Conservation (phyloP, 805 yeast genomes). For the Candida endomychidarum region DNA sequence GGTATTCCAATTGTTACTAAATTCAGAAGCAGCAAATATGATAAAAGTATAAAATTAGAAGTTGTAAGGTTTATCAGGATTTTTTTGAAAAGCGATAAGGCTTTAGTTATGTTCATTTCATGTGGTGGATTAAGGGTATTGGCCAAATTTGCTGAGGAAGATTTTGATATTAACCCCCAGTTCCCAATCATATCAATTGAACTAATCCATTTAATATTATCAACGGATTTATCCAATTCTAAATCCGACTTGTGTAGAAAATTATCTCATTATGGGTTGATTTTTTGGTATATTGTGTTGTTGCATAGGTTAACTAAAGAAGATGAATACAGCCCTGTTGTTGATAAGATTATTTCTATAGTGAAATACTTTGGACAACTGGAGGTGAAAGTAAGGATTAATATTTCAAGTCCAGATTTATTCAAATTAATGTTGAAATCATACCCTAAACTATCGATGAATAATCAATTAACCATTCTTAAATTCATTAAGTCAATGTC, state of each 20-base stretch:
- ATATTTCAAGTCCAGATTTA: conserved; percentile 37
- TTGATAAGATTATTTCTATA: conserved; percentile 37
- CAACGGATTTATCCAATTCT: conserved; percentile 36
- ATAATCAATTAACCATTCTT: conserved; percentile 39
- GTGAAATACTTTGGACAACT: conserved; percentile 45
- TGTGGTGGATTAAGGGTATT: conserved; percentile 47
- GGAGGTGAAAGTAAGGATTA: conserved; percentile 44
- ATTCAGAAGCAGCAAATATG: conserved; percentile 32
- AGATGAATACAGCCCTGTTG: conserved; percentile 6
- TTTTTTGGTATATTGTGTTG: conserved; percentile 44
- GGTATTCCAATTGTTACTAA: conserved; percentile 44
- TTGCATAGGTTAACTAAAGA: conserved; percentile 28
- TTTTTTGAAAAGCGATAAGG: conserved; percentile 33
- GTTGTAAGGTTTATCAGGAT: conserved; percentile 36
- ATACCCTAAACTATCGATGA: conserved; percentile 28
- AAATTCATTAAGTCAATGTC: conserved; percentile 47
- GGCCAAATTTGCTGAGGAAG: conserved; percentile 47
- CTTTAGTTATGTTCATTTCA: conserved; percentile 42
- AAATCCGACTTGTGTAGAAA: conserved; percentile 44
- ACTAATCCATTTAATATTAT: conserved; percentile 33
- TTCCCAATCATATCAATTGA: conserved; percentile 40
- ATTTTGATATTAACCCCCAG: conserved; percentile 37
- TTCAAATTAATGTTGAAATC: conserved; percentile 44
- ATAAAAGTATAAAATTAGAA: conserved; percentile 32
- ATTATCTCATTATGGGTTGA: conserved; percentile 41